Evolutionary conservation across 257 asterid genomes (phyloP).

Genomic region (Linaria vulgaris): DNA sequence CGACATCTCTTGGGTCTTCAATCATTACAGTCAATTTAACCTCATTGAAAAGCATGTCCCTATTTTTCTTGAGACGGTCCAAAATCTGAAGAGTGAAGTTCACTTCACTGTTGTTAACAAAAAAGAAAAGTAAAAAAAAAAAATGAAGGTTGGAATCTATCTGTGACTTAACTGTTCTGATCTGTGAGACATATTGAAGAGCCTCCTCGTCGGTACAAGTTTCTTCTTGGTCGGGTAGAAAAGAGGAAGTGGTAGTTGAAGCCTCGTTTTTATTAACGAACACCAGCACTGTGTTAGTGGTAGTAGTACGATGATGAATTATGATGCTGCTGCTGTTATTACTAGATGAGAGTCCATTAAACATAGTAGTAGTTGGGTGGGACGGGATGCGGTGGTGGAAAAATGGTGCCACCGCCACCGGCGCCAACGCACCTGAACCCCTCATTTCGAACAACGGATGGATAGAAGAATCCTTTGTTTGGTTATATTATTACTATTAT

Average conservation of each 20-base stretch:
- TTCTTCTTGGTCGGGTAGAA: constrained; percentile 29
- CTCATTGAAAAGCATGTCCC: constrained; percentile 94
- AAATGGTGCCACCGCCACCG: too few relatives aligned
- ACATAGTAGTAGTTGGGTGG: background rate
- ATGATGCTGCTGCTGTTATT: constrained; percentile 6
- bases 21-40: constrained; percentile 83
- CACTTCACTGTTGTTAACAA: background rate
- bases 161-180: constrained; percentile 49
- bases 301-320: constrained; percentile 22
- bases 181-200: constrained; percentile 70
- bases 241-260: constrained; percentile 30
- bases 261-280: constrained; percentile 48
- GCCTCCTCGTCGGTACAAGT: constrained; percentile 44
- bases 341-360: constrained; percentile 1
- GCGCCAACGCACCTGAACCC: too few relatives aligned
- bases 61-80: constrained; percentile 77
- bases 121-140: constrained; percentile 2
- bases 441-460: too few relatives aligned
- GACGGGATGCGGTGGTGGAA: constrained; percentile 19
- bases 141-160: background rate
- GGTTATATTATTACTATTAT: too few relatives aligned
- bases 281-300: constrained; percentile 24
- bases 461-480: too few relatives aligned
- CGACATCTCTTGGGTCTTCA: constrained; percentile 97
- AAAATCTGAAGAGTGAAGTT: constrained; percentile 48